Evolutionary conservation across 2,329 filamentous ascomycete genomes (phyloP), one percentile per base, ranked within the genome.

Genomic region (Penicillium sp.): DNA sequence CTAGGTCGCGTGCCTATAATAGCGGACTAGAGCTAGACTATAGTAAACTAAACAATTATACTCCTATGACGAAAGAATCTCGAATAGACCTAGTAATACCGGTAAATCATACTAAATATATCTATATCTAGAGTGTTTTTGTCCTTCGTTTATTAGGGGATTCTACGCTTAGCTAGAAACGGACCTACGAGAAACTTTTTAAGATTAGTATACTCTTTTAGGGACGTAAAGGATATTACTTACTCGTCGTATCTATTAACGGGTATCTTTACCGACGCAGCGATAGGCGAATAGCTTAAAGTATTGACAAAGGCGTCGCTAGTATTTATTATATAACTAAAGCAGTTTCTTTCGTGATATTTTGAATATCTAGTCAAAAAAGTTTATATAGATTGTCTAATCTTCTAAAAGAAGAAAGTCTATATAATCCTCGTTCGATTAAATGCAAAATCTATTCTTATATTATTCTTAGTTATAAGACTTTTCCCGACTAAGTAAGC

Each of bases 281-380:
- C 63, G 60, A 19, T 51, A 47, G 46, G 61, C 57, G 23, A 69
- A 68, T 40, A 69, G 60, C 23, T 62, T 39, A 31, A 62, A 64
- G 45, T 65, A 68, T 57, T 67, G 33, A 52, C 36, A 65, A 54
- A 68, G 62, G 49, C 60, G 59, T 25, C 61, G 59, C 63, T 21
- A 68, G 56, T 69, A 70, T 57, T 68, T 41, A 31, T 70, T 34
- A 45, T 69, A 69, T 0, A 47, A 67, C 13, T 68, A 40, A 41
- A 67, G 62, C 4, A 10, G 2, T 54, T 68, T 69, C 59, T 67
- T 38, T 56, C 53, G 41, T 53, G 55, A 69, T n/a, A 50, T 67
- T 25, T 55, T 69, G 3, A 39, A 65, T 29, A 68, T 69, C 65
- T 27, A 69, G 31, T 69, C 55, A 27, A 70, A 69, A 53, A 70